Conservation (phyloP, 768 basidiomycete species). For the Gloeophyllum trabeum region DNA sequence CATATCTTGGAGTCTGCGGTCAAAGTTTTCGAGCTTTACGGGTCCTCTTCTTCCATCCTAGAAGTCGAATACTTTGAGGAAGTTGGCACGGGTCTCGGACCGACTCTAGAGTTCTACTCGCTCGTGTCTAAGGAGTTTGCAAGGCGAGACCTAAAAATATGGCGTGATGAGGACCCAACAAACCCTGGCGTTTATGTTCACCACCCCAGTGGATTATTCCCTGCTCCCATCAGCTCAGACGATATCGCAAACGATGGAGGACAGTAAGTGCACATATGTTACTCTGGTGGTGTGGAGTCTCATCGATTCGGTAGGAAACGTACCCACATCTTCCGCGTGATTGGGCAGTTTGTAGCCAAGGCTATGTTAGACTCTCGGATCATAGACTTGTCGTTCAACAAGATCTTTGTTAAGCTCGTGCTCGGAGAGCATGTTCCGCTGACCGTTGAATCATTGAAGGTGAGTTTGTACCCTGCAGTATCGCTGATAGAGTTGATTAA, state of each 20-base stretch:
- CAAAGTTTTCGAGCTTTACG: slow-evolving; percentile 95
- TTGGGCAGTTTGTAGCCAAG: slow-evolving; percentile 95
- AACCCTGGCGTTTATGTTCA: slow-evolving; percentile 62
- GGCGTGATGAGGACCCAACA: slow-evolving; percentile 74
- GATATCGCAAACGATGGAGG: slow-evolving; percentile 64
- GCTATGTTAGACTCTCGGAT: slow-evolving; percentile 96
- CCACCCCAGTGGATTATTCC: slow-evolving; percentile 81
- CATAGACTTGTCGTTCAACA: slow-evolving; percentile 92
- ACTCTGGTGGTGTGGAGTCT: background rate
- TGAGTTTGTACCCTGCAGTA: slow-evolving; percentile 20
- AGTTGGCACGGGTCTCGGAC: slow-evolving; percentile 94
- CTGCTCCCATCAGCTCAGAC: slow-evolving; percentile 65
- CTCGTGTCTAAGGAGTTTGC: slow-evolving; percentile 94
- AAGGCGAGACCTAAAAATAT: slow-evolving; percentile 75
- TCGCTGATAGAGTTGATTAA: background rate
- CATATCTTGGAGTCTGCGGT: slow-evolving; percentile 93
- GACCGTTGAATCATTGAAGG: slow-evolving; percentile 75
- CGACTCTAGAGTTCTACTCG: slow-evolving; percentile 98
- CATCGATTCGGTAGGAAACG: slow-evolving; percentile 32
- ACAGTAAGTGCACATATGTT: slow-evolving; percentile 40
- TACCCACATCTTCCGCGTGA: slow-evolving; percentile 76
- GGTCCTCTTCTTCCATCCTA: slow-evolving; percentile 84
- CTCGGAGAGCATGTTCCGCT: slow-evolving; percentile 81
- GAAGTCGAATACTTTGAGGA: slow-evolving; percentile 99
- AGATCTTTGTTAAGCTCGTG: slow-evolving; percentile 85